Evolutionary conservation across 108 stramenopile genomes (phyloP), one percentile per base, ranked within the genome.

Genomic region (Bacterosira constricta): DNA sequence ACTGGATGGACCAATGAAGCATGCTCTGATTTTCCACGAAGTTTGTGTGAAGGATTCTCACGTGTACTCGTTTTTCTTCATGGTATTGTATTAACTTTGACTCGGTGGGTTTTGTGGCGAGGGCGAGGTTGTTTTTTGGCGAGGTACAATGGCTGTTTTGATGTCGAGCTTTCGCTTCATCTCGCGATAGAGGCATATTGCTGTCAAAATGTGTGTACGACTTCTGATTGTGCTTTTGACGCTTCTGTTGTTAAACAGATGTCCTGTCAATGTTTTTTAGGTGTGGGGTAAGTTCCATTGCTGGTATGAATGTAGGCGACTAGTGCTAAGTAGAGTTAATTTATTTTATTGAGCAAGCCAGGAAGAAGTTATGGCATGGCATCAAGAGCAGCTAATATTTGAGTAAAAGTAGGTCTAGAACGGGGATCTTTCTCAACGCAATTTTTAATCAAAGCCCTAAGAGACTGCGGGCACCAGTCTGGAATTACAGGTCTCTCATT

Each of bases 401-500:
- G 70, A 17, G 69, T 65, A 66, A 96, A 96, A 4, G 89, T 81
- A 0, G 94, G 94, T 60, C 94, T 69, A 31, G 75, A 59, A 6
- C 47, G 58, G 7, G 88, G 90, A 61, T 92, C 80, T 56, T 72
- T 85, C 53, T 88, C 86, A n/a, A 87, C 77, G 62, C 92, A 93
- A 29, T 81, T 64, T 44, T 82, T 75, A 35, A 96, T 92, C 58
- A 96, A 57, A 5, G 87, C 84, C 26, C 86, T 63, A 15, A 96
- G 68, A 36, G 58, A 46, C 32, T 88, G 90, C 17, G 90, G 89
- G 65, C 94, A 96, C 94, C 94, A 96, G 20, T 75, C 77, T 54
- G 94, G 94, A 45, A 93, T 90, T 30, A 70, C 82, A 13, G 91
- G 91, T 17, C 92, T 81, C 29, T 81, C 75, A 56, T 91, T 88